Percentiles rank a stretch among this genome's conserved stretches.
Conservation (phyloP, 2,329 filamentous ascomycete genomes). For the Sarocladium oryzae region DNA sequence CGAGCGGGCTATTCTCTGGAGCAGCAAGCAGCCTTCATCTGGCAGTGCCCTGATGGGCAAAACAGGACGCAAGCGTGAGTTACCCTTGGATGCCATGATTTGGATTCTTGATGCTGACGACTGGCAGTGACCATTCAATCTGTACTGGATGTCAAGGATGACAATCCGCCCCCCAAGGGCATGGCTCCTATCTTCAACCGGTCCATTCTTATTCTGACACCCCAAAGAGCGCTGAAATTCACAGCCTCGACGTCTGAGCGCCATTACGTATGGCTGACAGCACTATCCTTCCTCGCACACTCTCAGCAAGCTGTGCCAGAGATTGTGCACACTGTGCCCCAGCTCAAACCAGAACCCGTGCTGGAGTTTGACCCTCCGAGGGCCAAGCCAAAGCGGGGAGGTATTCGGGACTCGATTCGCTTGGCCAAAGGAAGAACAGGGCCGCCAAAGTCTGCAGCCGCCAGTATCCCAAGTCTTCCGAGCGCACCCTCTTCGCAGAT, state of each 20-base stretch:
- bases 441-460: conserved; percentile 30
- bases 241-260: conserved; percentile 77
- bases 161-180: conserved; percentile 76
- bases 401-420: conserved; percentile 82
- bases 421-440: conserved; percentile 67
- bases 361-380: conserved; percentile 46
- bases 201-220: conserved; percentile 91
- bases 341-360: conserved; percentile 29
- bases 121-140: conserved; percentile 82
- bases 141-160: conserved; percentile 93
- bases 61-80: conserved; percentile 87
- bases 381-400: conserved; percentile 41
- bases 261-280: conserved; percentile 92
- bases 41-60: conserved; percentile 88
- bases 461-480: conserved; percentile 20
- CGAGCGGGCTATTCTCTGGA: conserved; percentile 94
- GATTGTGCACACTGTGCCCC: conserved; percentile 48
- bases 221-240: conserved; percentile 90
- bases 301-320: conserved; percentile 77
- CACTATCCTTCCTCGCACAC: conserved; percentile 89
- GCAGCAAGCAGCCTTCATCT: conserved; percentile 89
- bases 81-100: conserved; percentile 10
- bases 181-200: conserved; percentile 67
- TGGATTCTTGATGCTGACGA: conserved; percentile 22
- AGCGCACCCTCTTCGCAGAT: conserved; percentile 30